Base-by-base conservation (phyloP, 768 basidiomycete genomes). In the Tubosaeta sp. region DNA sequence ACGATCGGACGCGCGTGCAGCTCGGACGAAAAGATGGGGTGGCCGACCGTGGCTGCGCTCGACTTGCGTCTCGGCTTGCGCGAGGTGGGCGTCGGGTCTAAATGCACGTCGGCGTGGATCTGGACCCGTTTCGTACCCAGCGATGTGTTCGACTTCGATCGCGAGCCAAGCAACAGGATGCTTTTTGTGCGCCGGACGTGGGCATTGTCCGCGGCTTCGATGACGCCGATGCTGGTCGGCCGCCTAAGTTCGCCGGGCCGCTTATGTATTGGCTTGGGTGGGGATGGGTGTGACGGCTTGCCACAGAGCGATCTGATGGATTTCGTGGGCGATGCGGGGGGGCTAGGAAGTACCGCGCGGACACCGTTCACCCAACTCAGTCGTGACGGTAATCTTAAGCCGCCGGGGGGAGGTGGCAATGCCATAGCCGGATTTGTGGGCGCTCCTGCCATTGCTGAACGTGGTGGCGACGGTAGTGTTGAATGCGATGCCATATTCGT, bases 351-450 rank as follows among this genome's bases (percentile, higher is more conserved):
- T 16, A 53, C 63, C 6, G 56, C 57, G 17, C 64, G 64, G 9
- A 64, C 62, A 12, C 55, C 38, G 38, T 54, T 68, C 48, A 65
- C 52, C 62, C 65, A 66, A 16, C 64, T 64, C 37, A 68, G 59
- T 43, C 67, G 60, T 16, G 68, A 70, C 4, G 67, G 67, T 38
- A 68, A 48, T 31, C 67, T 65, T n/a, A 68, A 46, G n/a, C 58
- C 63, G 16, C 67, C 67, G 16, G 68, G 64, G 1, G 66, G 50
- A 22, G 67, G 64, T 22, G 66, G 61, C 33, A 58, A 33, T 50
- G 56, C 59, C n/a, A 55, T 32, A 13, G 57, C 43, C 25, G 52
- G 46, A 12, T 50, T 56, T 27, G 34, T 10, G 1, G 47, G 33
- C 6, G 49, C 31, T 35, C 55, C 56, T 16, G 45, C 3, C 2